Evolutionary conservation across 2,329 filamentous ascomycete species (phyloP), one percentile per base, ranked within the genome.

Genomic region (Aureobasidium subglaciale): DNA sequence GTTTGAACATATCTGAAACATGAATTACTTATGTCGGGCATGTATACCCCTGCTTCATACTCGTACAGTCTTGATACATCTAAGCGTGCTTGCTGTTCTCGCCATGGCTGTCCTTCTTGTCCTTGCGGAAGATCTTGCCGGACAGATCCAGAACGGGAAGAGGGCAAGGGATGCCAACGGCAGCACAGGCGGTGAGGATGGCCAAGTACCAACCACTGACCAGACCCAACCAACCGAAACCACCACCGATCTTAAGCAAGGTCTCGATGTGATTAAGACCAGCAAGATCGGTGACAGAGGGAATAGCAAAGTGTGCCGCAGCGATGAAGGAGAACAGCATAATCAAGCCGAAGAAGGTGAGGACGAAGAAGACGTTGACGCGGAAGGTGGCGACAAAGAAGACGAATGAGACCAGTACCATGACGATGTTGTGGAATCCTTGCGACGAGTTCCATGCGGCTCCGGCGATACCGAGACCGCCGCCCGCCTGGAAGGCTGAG

Each of bases 271-370:
- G 59, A 15, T 52, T 60, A 6, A 59, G 38, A 24, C 63, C 62
- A 2, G 59, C 62, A 22, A 56, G 50, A 13, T 58, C 60, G 5
- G 52, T 57, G 10, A 59, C 58, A 16, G 43, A 37, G 2, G 62
- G 59, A 8, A 59, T 55, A 3, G 52, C 34, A 42, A 65, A 64
- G 46, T 65, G 60, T 1, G 64, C 64, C 7, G 64, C 64, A 8
- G 64, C 64, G 37, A 65, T 61, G 58, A 65, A 63, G 5, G 60
- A 48, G 41, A 66, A 65, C 11, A 65, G 56, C 43, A 63, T 59
- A 18, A 61, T 49, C 16, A 65, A 60, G 16, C 64, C 61, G 49
- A 67, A 61, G 60, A 65, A 63, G 20, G 59, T 56, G 13, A 59
- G 43, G n/a, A 55, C 50, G 59, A 66, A 65, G 24, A 62, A 57